Evolutionary conservation across 495 filamentous ascomycete genomes (phyloP).

Genomic region (Talaromyces nanjingensis): DNA sequence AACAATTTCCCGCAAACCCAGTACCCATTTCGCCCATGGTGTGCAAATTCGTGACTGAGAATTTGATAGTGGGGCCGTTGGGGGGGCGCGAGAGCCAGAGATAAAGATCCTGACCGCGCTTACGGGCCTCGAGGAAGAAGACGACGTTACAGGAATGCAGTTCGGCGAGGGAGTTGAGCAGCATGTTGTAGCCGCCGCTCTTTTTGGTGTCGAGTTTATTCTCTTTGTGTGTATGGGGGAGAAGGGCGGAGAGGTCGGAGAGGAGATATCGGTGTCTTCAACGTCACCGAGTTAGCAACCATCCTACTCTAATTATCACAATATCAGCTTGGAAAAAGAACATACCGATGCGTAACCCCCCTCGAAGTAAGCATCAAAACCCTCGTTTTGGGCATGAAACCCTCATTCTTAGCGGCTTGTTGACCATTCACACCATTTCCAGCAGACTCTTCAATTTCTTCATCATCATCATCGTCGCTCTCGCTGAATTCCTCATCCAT

Average conservation of each 20-base stretch:
- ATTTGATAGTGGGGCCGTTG: slow-evolving; percentile 90
- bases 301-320: neutral
- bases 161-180: slow-evolving; percentile 93
- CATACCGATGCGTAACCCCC: slow-evolving; percentile 81
- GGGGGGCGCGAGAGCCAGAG: slow-evolving; percentile 90
- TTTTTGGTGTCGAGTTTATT: slow-evolving; percentile 96
- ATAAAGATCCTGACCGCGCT: slow-evolving; percentile 77
- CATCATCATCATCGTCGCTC: slow-evolving; percentile 37
- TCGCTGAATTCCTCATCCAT: slow-evolving; percentile 33
- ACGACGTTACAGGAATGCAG: slow-evolving; percentile 99
- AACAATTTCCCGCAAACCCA: slow-evolving; percentile 87
- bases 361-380: slow-evolving; percentile 85
- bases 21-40: slow-evolving; percentile 81
- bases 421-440: slow-evolving; percentile 31
- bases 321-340: neutral
- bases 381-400: slow-evolving; percentile 51
- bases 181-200: slow-evolving; percentile 56
- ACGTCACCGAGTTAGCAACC: neutral
- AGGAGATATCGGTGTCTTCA: slow-evolving; percentile 84
- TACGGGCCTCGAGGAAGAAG: slow-evolving; percentile 92
- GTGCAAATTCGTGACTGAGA: slow-evolving; percentile 59
- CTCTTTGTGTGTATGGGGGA: slow-evolving; percentile 90
- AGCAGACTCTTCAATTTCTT: slow-evolving; percentile 32
- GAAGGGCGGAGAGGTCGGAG: slow-evolving; percentile 78
- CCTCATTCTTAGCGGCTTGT: slow-evolving; percentile 15